These are phyloP conservation scores for Diaporthe ilicicola DNA, from an alignment of 2,329 filamentous ascomycete species.

Conservation along the genomic window DNA sequence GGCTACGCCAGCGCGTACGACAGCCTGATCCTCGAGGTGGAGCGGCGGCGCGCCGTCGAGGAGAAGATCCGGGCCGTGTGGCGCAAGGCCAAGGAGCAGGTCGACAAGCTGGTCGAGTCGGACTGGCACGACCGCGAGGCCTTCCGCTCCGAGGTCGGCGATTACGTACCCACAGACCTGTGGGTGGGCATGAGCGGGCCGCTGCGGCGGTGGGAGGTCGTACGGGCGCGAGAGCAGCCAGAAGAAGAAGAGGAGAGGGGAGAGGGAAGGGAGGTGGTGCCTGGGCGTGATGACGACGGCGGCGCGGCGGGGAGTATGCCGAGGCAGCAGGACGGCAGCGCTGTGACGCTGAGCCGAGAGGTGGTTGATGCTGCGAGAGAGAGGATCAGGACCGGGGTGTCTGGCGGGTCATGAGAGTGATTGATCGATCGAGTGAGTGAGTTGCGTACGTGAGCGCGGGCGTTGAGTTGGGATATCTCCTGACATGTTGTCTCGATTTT, in stretches of 20 bases:
- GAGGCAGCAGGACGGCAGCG: slow-evolving; percentile 22
- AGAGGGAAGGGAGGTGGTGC: background rate
- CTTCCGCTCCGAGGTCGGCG: slow-evolving; percentile 84
- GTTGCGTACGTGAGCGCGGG: too few species aligned
- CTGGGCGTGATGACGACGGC: background rate
- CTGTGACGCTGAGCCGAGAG: slow-evolving; percentile 4
- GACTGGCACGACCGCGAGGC: slow-evolving; percentile 78
- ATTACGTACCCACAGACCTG: slow-evolving; percentile 86
- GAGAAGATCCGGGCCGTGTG: slow-evolving; percentile 78
- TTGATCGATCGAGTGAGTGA: background rate
- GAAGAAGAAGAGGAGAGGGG: background rate
- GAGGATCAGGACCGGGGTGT: slow-evolving; percentile 1
- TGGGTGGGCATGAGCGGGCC: slow-evolving; percentile 80
- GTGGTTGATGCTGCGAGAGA: slow-evolving; percentile 13
- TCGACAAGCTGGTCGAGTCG: slow-evolving; percentile 77
- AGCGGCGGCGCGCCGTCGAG: slow-evolving; percentile 76
- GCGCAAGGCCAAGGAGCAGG: slow-evolving; percentile 77
- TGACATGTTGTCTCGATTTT: background rate
- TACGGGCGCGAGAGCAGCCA: slow-evolving; percentile 41
- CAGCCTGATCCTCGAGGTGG: slow-evolving; percentile 83
- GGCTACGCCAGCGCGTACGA: slow-evolving; percentile 87
- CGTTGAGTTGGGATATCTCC: background rate
- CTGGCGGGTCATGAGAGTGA: background rate
- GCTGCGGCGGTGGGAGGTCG: slow-evolving; percentile 61
- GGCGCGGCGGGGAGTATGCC: background rate